Percentiles rank a stretch among this genome's conserved stretches.
phyloP scores from a whole-genome alignment of 768 basidiomycete genomes.

The Phaeolepiota aurea region DNA sequence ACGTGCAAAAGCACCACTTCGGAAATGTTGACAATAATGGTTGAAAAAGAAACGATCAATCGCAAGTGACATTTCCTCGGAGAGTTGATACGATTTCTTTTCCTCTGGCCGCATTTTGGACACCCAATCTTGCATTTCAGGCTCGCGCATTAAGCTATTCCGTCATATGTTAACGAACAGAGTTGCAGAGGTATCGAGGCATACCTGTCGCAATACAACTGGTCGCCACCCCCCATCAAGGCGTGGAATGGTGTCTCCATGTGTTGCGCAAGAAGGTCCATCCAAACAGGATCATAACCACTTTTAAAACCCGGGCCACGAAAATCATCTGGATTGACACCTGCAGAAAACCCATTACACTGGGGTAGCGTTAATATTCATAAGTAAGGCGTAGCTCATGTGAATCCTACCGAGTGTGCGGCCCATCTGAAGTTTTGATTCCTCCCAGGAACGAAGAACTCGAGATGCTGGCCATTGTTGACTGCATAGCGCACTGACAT shows the following conservation, averaged over 20 bases:
- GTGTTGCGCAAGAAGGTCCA: slow-evolving; percentile 83
- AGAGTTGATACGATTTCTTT: slow-evolving; percentile 53
- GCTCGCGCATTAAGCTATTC: slow-evolving; percentile 70
- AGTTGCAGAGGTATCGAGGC: slow-evolving; percentile 10
- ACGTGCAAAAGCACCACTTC: slow-evolving; percentile 82
- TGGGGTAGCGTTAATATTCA: no score
- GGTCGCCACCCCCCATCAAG: slow-evolving; percentile 92
- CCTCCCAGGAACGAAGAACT: slow-evolving; percentile 78
- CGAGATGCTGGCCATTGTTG: slow-evolving; percentile 68
- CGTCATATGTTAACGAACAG: slow-evolving; percentile 1
- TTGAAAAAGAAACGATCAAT: slow-evolving; percentile 88
- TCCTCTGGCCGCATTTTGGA: slow-evolving; percentile 43
- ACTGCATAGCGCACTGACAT: slow-evolving; percentile 76
- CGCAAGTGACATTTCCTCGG: slow-evolving; percentile 61
- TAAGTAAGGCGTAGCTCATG: no score
- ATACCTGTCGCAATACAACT: slow-evolving; percentile 80
- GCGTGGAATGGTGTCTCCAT: slow-evolving; percentile 75
- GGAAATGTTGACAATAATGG: slow-evolving; percentile 83
- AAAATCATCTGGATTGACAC: slow-evolving; percentile 86
- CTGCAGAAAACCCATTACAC: slow-evolving; percentile 87
- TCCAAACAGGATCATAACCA: slow-evolving; percentile 91
- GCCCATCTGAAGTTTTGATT: slow-evolving; percentile 89
- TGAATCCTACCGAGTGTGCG: slow-evolving; percentile 61
- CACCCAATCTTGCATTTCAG: slow-evolving; percentile 85
- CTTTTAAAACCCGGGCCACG: slow-evolving; percentile 69